Base-by-base conservation (phyloP, 768 basidiomycete genomes). In the Lepiota subincarnata region DNA sequence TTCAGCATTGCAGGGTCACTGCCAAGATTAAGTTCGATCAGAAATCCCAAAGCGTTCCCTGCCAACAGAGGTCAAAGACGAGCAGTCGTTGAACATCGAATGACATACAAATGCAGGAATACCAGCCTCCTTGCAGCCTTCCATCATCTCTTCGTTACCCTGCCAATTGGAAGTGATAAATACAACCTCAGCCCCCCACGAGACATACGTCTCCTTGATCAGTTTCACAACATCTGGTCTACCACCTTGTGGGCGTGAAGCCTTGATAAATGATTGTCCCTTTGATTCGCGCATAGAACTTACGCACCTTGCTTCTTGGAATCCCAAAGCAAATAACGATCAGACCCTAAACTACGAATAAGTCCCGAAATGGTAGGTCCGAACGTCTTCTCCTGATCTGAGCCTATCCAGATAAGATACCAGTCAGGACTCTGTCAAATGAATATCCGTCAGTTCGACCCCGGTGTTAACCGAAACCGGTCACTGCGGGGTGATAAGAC, bases 381-480 rank as follows among this genome's bases (percentile, higher is more conserved):
- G 60, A 92, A 91, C 1, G 89, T 91, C 70, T 87, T 89, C 64
- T 87, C 88, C 66, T 90, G 89, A 64, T 89, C 85, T 41, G 88
- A 89, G 38, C 88, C 82, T 62, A 89, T 89, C 88, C 88, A 91
- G 58, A 91, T 88, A 38, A 89, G 74, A 65, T 82, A 88, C 87
- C 79, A 80, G 55, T 78, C 60, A 28, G 77, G 76, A 58, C 68
- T 78, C 79, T 79, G 47, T 14, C 49, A 22, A 13, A 22, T 31
- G 26, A 28, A 19, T 8, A 48, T 22, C 37, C 16, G 24, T 19
- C 46, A 48, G 18, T 16, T 14, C n/a, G n/a, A n/a, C n/a, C n/a
- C n/a, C n/a, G n/a, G n/a, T n/a, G n/a, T 8, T n/a, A 6, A 5
- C 31, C 45, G 16, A 20, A 13, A 19, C 31, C 4, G 1, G 19